Conservation (phyloP, 2,329 filamentous ascomycete genomes). For the Leptosphaerulina australis region DNA sequence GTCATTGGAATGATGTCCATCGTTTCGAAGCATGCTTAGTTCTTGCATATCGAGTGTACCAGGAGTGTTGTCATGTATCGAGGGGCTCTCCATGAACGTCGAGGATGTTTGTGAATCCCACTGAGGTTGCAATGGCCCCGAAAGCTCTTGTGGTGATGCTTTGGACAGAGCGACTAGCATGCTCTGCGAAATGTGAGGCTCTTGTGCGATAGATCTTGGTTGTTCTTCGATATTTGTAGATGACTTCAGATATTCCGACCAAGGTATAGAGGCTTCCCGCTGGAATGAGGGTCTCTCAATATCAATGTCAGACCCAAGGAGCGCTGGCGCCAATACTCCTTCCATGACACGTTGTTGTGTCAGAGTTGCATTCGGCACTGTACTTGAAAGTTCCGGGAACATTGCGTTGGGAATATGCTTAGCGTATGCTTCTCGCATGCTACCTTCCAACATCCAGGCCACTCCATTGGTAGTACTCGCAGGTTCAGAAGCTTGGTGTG, state of each 20-base stretch:
- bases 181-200: conserved; percentile 1
- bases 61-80: conserved; percentile 7
- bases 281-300: conserved; percentile 20
- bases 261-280: conserved; percentile 43
- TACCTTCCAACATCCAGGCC: conserved; percentile 38
- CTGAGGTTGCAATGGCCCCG: conserved; percentile 7
- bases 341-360: conserved; percentile 51
- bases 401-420: conserved; percentile 49
- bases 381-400: conserved; percentile 52
- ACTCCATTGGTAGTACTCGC: conserved; percentile 3
- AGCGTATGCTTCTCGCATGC: conserved; percentile 45
- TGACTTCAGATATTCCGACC: conserved; percentile 45
- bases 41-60: not conserved
- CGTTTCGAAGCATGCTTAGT: not conserved
- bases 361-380: conserved; percentile 50
- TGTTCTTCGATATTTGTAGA: conserved; percentile 17
- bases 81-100: conserved; percentile 9
- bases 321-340: conserved; percentile 35
- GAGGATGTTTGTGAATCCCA: conserved; percentile 12
- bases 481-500: not conserved
- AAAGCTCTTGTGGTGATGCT: not conserved
- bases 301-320: conserved; percentile 32
- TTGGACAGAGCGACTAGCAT: not conserved
- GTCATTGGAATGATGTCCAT: not conserved
- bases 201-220: conserved; percentile 16